These are phyloP conservation scores for Castanea sativa DNA, from an alignment of 306 rosid genomes.

Conservation along the genomic window DNA sequence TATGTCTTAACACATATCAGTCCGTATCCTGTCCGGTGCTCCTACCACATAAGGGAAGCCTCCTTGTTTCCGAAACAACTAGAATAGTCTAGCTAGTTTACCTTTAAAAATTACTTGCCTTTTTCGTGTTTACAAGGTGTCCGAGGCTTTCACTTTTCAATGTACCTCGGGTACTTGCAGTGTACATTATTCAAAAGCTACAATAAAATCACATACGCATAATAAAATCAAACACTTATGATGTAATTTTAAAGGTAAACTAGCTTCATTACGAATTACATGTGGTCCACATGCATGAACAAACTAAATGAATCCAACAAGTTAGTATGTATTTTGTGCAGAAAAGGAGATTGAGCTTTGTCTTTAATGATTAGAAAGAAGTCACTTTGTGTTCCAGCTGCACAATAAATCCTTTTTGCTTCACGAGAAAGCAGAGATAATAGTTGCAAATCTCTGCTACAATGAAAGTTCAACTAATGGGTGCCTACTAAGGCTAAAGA, in stretches of 20 bases:
- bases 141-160: too few species aligned
- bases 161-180: too few species aligned
- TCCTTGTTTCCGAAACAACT: too few species aligned
- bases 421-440: conserved; percentile 8
- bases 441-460: conserved; percentile 23
- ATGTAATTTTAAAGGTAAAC: neutral
- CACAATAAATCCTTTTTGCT: conserved; percentile 6
- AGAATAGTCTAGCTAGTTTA: too few species aligned
- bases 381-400: conserved; percentile 26
- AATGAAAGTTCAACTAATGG: conserved; percentile 11
- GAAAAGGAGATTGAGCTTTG: neutral
- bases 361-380: neutral
- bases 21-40: too few species aligned
- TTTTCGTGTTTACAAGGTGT: too few species aligned
- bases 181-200: too few species aligned
- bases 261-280: neutral
- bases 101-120: too few species aligned
- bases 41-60: too few species aligned
- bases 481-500: conserved; percentile 34
- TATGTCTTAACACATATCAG: too few species aligned
- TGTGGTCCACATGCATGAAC: neutral
- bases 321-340: neutral
- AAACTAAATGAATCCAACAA: neutral
- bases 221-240: neutral
- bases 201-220: too few species aligned